These are phyloP conservation scores for Phytophthora lateralis DNA, from an alignment of 352 stramenopile genomes.

Conservation along the genomic window DNA sequence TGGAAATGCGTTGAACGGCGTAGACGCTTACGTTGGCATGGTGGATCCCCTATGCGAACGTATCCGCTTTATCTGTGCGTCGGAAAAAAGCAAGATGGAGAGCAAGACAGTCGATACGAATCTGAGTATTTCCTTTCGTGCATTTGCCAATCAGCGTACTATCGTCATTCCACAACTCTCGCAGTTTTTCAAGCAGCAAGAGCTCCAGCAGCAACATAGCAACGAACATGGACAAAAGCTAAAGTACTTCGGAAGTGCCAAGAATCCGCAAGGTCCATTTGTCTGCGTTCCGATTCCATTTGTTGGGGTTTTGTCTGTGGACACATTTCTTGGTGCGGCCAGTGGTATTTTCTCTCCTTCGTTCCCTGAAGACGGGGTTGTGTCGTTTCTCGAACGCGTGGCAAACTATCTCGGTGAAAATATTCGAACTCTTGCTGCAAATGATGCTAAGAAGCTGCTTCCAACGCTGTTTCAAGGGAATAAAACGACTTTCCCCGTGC, in stretches of 20 bases:
- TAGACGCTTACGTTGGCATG: conserved; percentile 71
- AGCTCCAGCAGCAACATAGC: conserved; percentile 27
- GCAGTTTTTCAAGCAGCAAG: conserved; percentile 25
- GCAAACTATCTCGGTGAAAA: conserved; percentile 55
- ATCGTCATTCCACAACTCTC: conserved; percentile 60
- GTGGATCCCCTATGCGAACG: conserved; percentile 54
- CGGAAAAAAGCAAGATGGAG: conserved; percentile 56
- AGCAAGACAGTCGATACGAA: conserved; percentile 40
- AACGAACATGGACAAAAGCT: conserved; percentile 25
- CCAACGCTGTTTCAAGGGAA: conserved; percentile 67
- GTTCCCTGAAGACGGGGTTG: conserved; percentile 62
- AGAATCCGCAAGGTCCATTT: conserved; percentile 40
- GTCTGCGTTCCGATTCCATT: conserved; percentile 78
- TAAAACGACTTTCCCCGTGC: conserved; percentile 39
- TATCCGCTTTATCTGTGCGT: conserved; percentile 60
- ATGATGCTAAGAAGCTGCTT: conserved; percentile 25
- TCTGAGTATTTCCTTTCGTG: conserved; percentile 54
- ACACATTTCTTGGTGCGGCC: conserved; percentile 66
- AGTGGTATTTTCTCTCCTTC: conserved; percentile 48
- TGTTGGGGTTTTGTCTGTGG: conserved; percentile 64
- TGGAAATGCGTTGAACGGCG: conserved; percentile 57
- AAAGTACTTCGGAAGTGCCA: conserved; percentile 29
- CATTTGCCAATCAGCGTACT: conserved; percentile 52
- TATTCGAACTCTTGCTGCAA: conserved; percentile 40
- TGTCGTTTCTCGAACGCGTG: conserved; percentile 52